Evolutionary conservation across 148 eudicot genomes (phyloP), one percentile per base, ranked within the genome.

Genomic region (Salicornia ramosissima): DNA sequence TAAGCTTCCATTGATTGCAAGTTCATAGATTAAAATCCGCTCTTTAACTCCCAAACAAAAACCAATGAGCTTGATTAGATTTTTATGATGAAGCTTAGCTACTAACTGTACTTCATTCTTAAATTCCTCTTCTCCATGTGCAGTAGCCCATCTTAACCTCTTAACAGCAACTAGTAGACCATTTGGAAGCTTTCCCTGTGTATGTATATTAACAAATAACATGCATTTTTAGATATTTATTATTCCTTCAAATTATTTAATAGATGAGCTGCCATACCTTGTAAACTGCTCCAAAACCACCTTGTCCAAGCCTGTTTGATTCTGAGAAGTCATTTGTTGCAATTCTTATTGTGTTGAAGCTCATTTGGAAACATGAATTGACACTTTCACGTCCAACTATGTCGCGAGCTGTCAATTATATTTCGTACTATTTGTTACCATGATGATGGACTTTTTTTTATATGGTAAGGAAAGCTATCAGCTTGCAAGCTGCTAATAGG

Each of bases 1-100:
- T 21, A 75, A 79, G 70, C 82, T 80, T 62, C 76, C 73, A 68
- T 80, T 80, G 10, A 64, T 54, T 10, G 73, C 76, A 15, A 75
- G 43, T 70, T 80, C 82, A 66, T 80, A 80, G 25, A 75, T 47
- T 22, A 80, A 52, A 24, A 80, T 67, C 19, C 79, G n/a, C 49
- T 75, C 82, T 71, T 71, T 58, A 19, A 36, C 57, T 42, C 68
- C 73, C 40, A 80, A 59, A 66, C 82, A 80, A 52, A 60, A 75
- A 25, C 82, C 82, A 45, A 71, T 22, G 15, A 80, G 76, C 53
- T 79, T 64, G 19, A 75, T 73, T 6, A 68, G 72, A 61, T 74
- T 74, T 49, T 49, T 60, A 45, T 74, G 78, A 19, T 74, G 78
- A 51, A 74, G 72, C 19, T 31, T 52, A 3, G 78, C 78, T 13